Percentiles rank a stretch among this genome's conserved stretches.
These are phyloP conservation scores for Linnemannia elongata DNA, from an alignment of 192 early-diverging fungal genomes.

Conservation along the genomic window DNA sequence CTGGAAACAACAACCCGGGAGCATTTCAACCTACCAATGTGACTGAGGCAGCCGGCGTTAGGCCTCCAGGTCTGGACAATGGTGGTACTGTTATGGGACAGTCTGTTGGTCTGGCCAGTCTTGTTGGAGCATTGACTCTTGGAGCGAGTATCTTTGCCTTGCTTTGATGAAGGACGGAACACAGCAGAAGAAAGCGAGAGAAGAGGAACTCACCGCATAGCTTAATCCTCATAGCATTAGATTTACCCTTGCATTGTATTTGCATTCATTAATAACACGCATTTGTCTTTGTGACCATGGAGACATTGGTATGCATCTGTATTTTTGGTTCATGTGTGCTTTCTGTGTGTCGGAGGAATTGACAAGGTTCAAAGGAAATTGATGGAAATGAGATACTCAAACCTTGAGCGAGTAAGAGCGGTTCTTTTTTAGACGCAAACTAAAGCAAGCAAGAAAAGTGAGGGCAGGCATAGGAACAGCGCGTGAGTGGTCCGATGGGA, in stretches of 20 bases:
- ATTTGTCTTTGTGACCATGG: no score
- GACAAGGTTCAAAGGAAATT: not conserved
- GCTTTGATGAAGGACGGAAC: not conserved
- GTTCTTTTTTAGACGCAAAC: not conserved
- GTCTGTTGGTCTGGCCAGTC: not conserved
- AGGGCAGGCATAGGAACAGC: not conserved
- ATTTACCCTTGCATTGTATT: not conserved
- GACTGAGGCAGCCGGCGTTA: slow-evolving; percentile 1
- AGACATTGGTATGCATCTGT: no score
- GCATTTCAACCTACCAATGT: slow-evolving; percentile 21
- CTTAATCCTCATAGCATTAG: not conserved
- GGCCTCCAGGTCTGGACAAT: slow-evolving; percentile 7
- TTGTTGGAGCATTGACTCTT: not conserved
- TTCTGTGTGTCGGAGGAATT: not conserved
- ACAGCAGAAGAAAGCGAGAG: not conserved
- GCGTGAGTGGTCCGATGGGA: not conserved
- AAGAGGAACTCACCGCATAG: not conserved
- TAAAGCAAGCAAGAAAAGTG: not conserved
- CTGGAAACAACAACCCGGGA: slow-evolving; percentile 6
- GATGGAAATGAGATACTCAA: not conserved
- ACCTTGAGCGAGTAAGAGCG: not conserved
- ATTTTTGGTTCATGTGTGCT: not conserved
- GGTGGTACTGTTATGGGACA: not conserved
- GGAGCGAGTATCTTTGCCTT: not conserved
- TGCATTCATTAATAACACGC: not conserved